These are phyloP conservation scores for Artemisia argyi DNA, from an alignment of 129 eudicot species.

Conservation along the genomic window DNA sequence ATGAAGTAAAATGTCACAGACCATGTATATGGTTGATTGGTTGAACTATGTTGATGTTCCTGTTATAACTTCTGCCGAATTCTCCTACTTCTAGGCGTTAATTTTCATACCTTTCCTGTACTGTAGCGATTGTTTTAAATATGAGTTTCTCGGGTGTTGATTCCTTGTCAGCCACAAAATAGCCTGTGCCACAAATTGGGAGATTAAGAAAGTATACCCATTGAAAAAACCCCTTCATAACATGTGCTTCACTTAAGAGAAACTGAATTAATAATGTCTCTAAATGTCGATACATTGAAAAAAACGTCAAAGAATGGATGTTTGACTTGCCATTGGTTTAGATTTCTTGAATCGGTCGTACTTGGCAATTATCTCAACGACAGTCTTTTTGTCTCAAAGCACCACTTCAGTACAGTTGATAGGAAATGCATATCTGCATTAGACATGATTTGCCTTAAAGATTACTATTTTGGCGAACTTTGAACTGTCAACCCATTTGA, in stretches of 20 bases:
- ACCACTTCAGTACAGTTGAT: slow-evolving; percentile 91
- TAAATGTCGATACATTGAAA: not conserved
- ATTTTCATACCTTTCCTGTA: slow-evolving; percentile 61
- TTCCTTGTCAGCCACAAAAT: slow-evolving; percentile 81
- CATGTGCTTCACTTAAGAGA: not conserved
- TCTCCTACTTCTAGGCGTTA: slow-evolving; percentile 57
- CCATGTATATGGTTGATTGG: slow-evolving; percentile 10
- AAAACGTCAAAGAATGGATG: not conserved
- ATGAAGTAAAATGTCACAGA: slow-evolving; percentile 6
- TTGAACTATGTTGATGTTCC: not conserved
- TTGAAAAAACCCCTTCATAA: slow-evolving; percentile 79
- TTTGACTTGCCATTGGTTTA: slow-evolving; percentile 74
- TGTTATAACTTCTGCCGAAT: not conserved
- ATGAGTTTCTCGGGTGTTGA: slow-evolving; percentile 76
- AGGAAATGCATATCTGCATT: slow-evolving; percentile 79
- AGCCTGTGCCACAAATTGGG: slow-evolving; percentile 46
- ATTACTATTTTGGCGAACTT: not conserved
- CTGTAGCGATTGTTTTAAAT: slow-evolving; percentile 70
- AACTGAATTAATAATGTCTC: not conserved
- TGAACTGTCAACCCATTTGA: no score
- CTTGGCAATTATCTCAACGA: slow-evolving; percentile 62
- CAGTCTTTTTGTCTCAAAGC: slow-evolving; percentile 70
- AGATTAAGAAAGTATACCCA: not conserved
- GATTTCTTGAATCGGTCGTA: slow-evolving; percentile 80
- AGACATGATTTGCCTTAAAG: slow-evolving; percentile 4